Evolutionary conservation across 257 asterid species (phyloP).

Genomic region (Phtheirospermum japonicum): DNA sequence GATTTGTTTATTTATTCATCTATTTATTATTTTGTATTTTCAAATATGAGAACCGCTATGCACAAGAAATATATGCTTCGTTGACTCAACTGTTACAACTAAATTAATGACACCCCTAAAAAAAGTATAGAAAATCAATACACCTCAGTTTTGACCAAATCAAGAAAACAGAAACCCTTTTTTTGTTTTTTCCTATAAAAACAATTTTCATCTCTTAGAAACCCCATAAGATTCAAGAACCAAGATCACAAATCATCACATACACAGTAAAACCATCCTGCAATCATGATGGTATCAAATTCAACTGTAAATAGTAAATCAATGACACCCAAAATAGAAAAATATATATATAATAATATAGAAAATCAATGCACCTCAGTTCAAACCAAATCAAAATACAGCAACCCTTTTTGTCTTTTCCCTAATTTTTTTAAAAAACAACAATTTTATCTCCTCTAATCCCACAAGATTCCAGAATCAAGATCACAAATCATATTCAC

Average conservation of each 20-base stretch:
- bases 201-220: conserved; percentile 16
- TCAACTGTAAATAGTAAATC: background rate
- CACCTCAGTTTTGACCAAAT: background rate
- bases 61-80: background rate
- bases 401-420: background rate
- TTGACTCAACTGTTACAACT: background rate
- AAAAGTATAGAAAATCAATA: background rate
- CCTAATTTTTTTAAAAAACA: too few species aligned
- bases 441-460: too few species aligned
- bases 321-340: conserved; percentile 1
- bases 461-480: too few species aligned
- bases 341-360: too few species aligned
- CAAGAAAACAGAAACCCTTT: background rate
- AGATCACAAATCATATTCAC: background rate
- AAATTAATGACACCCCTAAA: conserved; percentile 4
- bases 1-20: too few species aligned
- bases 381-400: background rate
- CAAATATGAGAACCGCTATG: background rate
- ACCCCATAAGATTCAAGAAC: conserved; percentile 10
- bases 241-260: background rate
- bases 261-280: background rate
- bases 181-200: background rate
- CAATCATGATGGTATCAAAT: background rate
- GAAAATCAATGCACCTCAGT: background rate
- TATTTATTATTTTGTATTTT: too few species aligned